phyloP scores from a whole-genome alignment of 371 early-diverging fungal genomes.

The Mucor piriformis region DNA sequence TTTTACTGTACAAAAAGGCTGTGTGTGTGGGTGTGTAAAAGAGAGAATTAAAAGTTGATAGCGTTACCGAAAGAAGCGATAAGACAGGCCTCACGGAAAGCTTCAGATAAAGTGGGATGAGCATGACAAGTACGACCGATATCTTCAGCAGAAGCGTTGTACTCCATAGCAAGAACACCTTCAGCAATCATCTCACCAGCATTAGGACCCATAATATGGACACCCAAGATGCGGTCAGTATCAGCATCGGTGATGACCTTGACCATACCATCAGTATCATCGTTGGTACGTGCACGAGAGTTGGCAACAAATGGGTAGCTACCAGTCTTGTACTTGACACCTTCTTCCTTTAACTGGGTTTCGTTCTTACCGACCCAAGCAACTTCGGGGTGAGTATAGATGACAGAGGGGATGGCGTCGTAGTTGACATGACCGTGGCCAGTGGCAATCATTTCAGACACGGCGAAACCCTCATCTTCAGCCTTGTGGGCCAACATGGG shows the following conservation, averaged over 20 bases:
- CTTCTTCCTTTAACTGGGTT: conserved; percentile 86
- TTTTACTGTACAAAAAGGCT: not conserved
- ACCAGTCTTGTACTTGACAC: conserved; percentile 86
- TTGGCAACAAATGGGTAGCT: conserved; percentile 96
- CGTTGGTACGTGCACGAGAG: conserved; percentile 96
- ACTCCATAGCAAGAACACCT: conserved; percentile 96
- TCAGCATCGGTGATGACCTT: conserved; percentile 96
- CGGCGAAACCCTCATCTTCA: conserved; percentile 98
- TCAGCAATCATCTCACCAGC: conserved; percentile 99
- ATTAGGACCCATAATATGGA: conserved; percentile 97
- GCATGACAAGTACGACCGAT: conserved; percentile 98
- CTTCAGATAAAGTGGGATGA: conserved; percentile 96
- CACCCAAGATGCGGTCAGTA: conserved; percentile 95
- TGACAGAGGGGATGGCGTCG: conserved; percentile 95
- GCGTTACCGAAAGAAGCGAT: conserved; percentile 80
- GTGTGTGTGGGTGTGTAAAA: too few relatives aligned
- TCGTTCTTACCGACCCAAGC: conserved; percentile 99
- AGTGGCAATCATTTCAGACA: conserved; percentile 89
- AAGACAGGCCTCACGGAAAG: conserved; percentile 96
- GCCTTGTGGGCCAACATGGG: conserved; percentile 99
- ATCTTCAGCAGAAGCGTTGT: conserved; percentile 96
- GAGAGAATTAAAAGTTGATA: conserved; percentile 62
- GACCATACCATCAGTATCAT: conserved; percentile 92
- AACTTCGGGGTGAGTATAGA: conserved; percentile 98
- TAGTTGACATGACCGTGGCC: conserved; percentile 98